Percentiles rank a stretch among this genome's conserved stretches.
These are phyloP conservation scores for Hanseniaspora vineae DNA, from an alignment of 805 yeast genomes.

Conservation along the genomic window DNA sequence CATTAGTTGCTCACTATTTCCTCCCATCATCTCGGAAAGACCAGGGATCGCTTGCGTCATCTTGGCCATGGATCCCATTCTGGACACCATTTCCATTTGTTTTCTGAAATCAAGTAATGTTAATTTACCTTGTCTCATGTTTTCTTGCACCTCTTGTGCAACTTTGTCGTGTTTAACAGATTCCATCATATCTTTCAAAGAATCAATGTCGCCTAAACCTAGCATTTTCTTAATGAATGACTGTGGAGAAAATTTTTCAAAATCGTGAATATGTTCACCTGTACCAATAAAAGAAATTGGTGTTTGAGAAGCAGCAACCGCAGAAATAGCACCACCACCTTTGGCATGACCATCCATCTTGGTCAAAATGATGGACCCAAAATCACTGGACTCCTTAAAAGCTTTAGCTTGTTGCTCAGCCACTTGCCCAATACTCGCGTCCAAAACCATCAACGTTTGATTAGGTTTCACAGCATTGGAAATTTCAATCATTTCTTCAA, in stretches of 20 bases:
- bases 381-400: constrained; percentile 82
- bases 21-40: constrained; percentile 35
- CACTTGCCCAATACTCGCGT: constrained; percentile 96
- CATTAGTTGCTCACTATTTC: constrained; percentile 40
- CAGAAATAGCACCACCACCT: constrained; percentile 99
- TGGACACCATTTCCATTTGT: constrained; percentile 88
- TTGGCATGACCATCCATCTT: constrained; percentile 98
- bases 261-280: constrained; percentile 90
- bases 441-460: constrained; percentile 94
- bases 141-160: constrained; percentile 82
- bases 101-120: constrained; percentile 84
- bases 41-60: constrained; percentile 94
- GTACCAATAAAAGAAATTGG: constrained; percentile 96
- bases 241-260: constrained; percentile 82
- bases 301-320: constrained; percentile 92
- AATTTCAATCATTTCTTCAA: constrained; percentile 90
- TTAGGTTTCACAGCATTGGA: constrained; percentile 81
- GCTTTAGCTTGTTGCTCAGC: constrained; percentile 93
- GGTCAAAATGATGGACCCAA: constrained; percentile 89
- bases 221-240: constrained; percentile 82
- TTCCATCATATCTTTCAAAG: constrained; percentile 87
- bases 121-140: constrained; percentile 89
- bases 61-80: constrained; percentile 93
- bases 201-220: constrained; percentile 93
- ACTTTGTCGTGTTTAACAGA: constrained; percentile 58